phyloP scores from a whole-genome alignment of 1,284 basidiomycete genomes.

The Macrocybe sp. region DNA sequence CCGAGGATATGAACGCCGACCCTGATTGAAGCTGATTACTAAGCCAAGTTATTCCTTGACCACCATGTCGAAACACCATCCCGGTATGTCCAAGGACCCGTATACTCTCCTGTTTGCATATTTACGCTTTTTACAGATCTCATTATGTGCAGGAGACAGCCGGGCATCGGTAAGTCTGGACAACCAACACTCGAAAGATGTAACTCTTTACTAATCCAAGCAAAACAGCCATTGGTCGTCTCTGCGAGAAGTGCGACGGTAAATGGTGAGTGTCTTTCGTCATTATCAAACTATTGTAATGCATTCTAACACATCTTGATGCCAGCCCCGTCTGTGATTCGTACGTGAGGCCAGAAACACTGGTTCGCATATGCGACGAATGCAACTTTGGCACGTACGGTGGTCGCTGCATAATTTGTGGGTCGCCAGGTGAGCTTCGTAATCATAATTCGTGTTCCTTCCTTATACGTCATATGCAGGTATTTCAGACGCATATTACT shows the following conservation, averaged over 20 bases:
- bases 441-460: not conserved
- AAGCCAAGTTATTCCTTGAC: conserved; percentile 1
- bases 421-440: conserved; percentile 71
- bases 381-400: conserved; percentile 99
- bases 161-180: conserved; percentile 78
- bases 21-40: too few relatives aligned
- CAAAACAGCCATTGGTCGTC: conserved; percentile 83
- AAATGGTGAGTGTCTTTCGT: conserved; percentile 75
- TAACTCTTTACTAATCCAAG: conserved; percentile 2
- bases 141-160: conserved; percentile 95
- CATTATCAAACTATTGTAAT: not conserved
- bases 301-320: not conserved
- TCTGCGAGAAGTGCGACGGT: conserved; percentile 99
- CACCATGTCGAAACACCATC: conserved; percentile 88
- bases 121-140: conserved; percentile 53
- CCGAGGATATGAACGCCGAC: too few relatives aligned
- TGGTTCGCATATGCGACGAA: conserved; percentile 98
- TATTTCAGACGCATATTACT: conserved; percentile 97
- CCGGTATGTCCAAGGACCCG: conserved; percentile 46
- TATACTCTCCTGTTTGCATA: conserved; percentile 1
- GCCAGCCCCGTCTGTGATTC: conserved; percentile 96
- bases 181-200: not conserved
- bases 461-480: conserved; percentile 40
- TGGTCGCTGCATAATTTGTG: conserved; percentile 96
- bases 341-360: conserved; percentile 95